A percentile compares a stretch with the other conserved stretches of the same genome.
Conservation (phyloP, 352 stramenopile genomes). For the Phytophthora palmivora region DNA sequence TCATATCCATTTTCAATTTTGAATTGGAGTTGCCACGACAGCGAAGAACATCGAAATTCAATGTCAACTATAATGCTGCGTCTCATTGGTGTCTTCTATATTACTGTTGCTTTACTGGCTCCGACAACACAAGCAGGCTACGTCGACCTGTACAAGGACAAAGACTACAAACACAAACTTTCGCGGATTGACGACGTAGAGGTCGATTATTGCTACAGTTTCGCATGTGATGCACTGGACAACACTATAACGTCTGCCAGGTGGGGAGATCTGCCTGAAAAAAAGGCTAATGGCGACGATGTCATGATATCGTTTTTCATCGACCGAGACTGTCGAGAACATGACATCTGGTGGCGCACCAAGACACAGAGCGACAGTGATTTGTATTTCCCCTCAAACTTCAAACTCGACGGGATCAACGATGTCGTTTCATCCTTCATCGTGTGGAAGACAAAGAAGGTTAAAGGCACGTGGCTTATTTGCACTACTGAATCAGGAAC, state of each 20-base stretch:
- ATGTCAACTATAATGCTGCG: background rate
- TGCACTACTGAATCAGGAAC: background rate
- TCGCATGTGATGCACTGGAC: background rate
- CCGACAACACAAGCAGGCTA: background rate
- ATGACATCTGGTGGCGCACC: conserved; percentile 7
- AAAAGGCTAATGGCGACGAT: conserved; percentile 1
- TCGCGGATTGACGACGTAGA: background rate
- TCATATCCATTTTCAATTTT: background rate
- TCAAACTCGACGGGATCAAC: conserved; percentile 7
- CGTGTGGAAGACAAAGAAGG: conserved; percentile 1
- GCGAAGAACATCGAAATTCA: background rate
- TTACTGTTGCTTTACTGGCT: background rate
- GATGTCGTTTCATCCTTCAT: conserved; percentile 2
- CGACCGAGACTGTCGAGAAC: conserved; percentile 1
- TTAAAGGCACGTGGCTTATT: background rate
- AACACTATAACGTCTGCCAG: background rate
- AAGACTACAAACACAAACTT: background rate
- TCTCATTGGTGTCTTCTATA: background rate
- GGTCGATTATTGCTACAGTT: background rate
- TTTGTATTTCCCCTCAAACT: conserved; percentile 10
- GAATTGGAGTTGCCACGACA: background rate
- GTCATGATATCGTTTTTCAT: conserved; percentile 8
- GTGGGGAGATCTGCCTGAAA: background rate
- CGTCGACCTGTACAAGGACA: background rate
- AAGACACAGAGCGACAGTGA: conserved; percentile 4